Evolutionary conservation across 192 early-diverging fungal genomes (phyloP).

Genomic region (Backusella australiensis): DNA sequence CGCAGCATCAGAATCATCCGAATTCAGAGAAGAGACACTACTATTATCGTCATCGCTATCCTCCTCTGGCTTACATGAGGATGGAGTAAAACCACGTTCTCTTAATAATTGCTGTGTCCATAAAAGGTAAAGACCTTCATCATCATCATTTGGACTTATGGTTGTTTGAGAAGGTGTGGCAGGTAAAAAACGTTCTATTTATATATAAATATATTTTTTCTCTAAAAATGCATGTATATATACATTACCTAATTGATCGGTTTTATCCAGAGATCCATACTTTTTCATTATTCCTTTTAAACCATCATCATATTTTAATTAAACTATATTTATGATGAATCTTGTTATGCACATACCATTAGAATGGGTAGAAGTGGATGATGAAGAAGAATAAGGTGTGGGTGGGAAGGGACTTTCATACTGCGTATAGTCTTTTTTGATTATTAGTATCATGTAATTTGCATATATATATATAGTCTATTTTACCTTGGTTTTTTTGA

Average conservation of each 20-base stretch:
- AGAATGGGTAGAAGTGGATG: not conserved
- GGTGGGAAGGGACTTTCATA: not conserved
- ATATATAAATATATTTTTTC: not conserved
- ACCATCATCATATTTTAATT: not conserved
- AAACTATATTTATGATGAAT: not conserved
- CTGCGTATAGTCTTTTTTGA: not conserved
- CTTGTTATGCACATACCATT: not conserved
- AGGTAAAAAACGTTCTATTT: conserved; percentile 1
- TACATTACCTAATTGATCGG: not conserved
- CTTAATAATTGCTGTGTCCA: conserved; percentile 21
- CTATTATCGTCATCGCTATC: conserved; percentile 10
- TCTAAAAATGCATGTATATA: not conserved
- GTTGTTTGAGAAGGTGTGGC: not conserved
- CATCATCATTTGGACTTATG: conserved; percentile 11
- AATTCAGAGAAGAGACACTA: not conserved
- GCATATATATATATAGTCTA: not conserved
- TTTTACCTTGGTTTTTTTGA: not conserved
- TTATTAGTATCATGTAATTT: not conserved
- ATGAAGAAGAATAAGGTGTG: not conserved
- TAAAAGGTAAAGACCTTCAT: conserved; percentile 26
- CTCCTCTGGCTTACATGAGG: not conserved
- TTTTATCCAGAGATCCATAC: not conserved
- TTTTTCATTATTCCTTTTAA: not conserved
- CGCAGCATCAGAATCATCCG: not conserved
- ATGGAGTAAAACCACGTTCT: conserved; percentile 21